Conservation (phyloP, 805 yeast species). For the Kuraishia hungarica region DNA sequence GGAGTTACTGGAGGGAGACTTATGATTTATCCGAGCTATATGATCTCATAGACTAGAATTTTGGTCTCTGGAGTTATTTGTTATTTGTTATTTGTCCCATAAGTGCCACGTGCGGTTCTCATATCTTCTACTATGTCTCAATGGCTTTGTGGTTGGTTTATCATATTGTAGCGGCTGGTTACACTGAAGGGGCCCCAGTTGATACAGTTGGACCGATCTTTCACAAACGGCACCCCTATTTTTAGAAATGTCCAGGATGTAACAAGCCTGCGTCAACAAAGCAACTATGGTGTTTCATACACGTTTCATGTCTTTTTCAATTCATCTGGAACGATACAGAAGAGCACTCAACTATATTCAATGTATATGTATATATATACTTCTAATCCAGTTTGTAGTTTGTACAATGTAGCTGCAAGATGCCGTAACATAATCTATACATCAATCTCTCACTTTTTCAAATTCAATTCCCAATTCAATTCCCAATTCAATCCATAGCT, state of each 20-base stretch:
- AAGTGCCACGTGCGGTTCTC: not conserved
- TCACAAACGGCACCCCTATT: not conserved
- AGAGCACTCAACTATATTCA: not conserved
- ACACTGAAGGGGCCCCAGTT: too few relatives aligned
- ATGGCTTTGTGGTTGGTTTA: too few relatives aligned
- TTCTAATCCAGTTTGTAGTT: not conserved
- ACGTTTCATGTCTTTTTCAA: not conserved
- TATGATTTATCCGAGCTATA: conserved; percentile 52
- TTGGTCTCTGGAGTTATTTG: not conserved
- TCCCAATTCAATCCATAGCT: not conserved
- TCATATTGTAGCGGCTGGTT: not conserved
- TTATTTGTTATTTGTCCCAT: not conserved
- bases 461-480: not conserved
- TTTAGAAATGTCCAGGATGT: not conserved
- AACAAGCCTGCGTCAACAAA: not conserved
- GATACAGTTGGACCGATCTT: not conserved
- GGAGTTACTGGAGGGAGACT: conserved; percentile 55
- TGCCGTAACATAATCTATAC: not conserved
- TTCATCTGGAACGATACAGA: not conserved
- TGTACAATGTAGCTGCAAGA: not conserved
- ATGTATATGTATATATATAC: too few relatives aligned
- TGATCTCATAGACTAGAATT: conserved; percentile 30
- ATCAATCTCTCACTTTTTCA: not conserved
- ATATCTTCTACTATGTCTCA: too few relatives aligned
- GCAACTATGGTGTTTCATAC: not conserved